phyloP scores from a whole-genome alignment of 495 filamentous ascomycete species.

The Hypomontagnella submonticulosa region DNA sequence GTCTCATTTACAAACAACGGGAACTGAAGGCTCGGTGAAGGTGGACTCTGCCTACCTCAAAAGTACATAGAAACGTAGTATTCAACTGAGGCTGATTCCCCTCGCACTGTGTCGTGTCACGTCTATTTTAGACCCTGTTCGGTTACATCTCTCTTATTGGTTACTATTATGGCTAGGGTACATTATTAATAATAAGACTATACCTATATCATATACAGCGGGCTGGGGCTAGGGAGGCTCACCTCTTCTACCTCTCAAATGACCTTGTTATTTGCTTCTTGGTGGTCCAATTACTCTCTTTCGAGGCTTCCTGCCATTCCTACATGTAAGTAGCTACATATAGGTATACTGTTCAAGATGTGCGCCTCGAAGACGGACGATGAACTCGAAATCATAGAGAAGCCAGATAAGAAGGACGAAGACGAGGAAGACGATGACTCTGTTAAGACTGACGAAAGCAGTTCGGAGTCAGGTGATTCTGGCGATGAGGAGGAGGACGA shows the following conservation, averaged over 20 bases:
- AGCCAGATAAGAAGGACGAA: too few species aligned
- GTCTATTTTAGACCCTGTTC: neutral
- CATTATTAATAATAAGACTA: too few species aligned
- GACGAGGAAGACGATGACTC: neutral
- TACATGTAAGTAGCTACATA: too few species aligned
- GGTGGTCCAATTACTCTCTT: neutral
- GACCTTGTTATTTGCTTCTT: too few species aligned
- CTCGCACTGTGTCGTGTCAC: conserved; percentile 1
- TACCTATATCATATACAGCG: too few species aligned
- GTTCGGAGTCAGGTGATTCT: neutral
- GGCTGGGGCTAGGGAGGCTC: too few species aligned
- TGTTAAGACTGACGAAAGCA: neutral
- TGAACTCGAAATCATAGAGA: too few species aligned
- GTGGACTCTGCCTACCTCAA: too few species aligned
- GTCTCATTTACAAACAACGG: conserved; percentile 4
- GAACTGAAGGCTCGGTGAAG: too few species aligned
- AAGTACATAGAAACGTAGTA: neutral
- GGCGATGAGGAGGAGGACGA: neutral
- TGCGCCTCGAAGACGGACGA: neutral
- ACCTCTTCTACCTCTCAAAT: too few species aligned
- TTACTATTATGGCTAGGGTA: neutral
- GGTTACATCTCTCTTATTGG: neutral
- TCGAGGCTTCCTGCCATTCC: neutral
- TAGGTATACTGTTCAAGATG: neutral
- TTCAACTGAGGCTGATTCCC: neutral